Percentiles rank a stretch among this genome's conserved stretches.
Evolutionary conservation across 805 yeast genomes (phyloP).

Genomic region (Metschnikowia lachancei): DNA sequence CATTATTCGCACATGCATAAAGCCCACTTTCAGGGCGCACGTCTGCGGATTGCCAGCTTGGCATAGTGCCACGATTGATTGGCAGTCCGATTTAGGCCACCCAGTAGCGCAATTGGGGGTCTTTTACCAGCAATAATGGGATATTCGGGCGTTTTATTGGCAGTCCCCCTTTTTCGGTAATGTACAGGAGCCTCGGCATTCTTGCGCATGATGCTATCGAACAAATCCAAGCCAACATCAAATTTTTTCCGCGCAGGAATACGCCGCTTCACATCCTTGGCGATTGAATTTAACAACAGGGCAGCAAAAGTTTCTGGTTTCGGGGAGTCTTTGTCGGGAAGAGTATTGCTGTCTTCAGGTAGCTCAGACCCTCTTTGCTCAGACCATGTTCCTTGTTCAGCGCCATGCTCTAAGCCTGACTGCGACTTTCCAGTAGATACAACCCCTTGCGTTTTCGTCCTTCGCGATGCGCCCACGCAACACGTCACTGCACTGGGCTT

Average conservation of each 20-base stretch:
- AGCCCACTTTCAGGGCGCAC: neutral
- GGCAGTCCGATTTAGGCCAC: neutral
- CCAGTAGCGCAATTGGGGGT: neutral
- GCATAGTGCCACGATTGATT: neutral
- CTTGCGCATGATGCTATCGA: constrained; percentile 1
- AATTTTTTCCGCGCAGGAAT: constrained; percentile 7
- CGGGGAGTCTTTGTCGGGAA: neutral
- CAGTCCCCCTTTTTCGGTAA: neutral
- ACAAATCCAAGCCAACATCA: constrained; percentile 1
- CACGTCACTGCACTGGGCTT: neutral
- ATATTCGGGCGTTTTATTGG: neutral
- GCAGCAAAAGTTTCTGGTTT: neutral
- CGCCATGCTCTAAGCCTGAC: neutral
- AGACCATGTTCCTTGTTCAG: too few species aligned
- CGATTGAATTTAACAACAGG: neutral
- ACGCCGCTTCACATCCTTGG: constrained; percentile 8
- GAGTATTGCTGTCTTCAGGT: neutral
- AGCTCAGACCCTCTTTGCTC: too few species aligned
- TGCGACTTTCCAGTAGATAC: neutral
- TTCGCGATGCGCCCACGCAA: neutral
- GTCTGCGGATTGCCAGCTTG: constrained; percentile 1
- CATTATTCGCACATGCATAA: constrained; percentile 1
- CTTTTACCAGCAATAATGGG: neutral
- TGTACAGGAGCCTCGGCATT: neutral
- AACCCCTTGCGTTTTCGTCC: neutral